Evolutionary conservation across 495 filamentous ascomycete species (phyloP), one percentile per base, ranked within the genome.

Genomic region (Letharia columbiana): DNA sequence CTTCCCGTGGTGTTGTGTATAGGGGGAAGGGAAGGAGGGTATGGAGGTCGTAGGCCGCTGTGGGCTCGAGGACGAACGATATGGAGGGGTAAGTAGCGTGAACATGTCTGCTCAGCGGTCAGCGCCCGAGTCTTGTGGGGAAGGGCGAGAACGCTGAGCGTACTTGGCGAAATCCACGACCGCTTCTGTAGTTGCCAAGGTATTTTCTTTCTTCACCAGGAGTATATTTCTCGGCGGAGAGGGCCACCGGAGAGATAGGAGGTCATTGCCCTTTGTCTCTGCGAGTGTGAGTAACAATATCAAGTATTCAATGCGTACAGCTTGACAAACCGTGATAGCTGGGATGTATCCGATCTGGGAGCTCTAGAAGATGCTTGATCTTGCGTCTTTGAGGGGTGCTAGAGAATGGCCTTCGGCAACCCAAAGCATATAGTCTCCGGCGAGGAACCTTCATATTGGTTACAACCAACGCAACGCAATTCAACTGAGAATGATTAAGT

Each of bases 161-260:
- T 79, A 87, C 80, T 86, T 88, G 54, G 88, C 86, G 74, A 94
- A 95, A 73, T 89, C 86, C 60, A 95, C 72, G 41, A 96, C 77
- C 1, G 89, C 88, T 11, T 82, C 76, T 0, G 85, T 90, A 41
- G 96, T 91, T 11, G 79, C 75, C 0, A 87, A 84, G 18, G 86
- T 87, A 67, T 87, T 82, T 56, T 90, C 82, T 71, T 98, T 98
- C 73, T 92, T 91, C 65, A 96, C 87, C 52, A 98, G 78, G 60
- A 98, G 83, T 65, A 98, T 81, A 73, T 98, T 98, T 62, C 90
- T 86, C 2, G 91, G 95, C 35, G 92, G 91, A 44, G 85, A 83
- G 5, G 91, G 90, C 94, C 94, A 98, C 77, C 87, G 85, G 17
- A 98, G 83, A 63, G 87, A 89, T 59, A 96, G 83, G 5, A 98